Conservation (phyloP, 495 filamentous ascomycete genomes). For the Parmelia sp. region DNA sequence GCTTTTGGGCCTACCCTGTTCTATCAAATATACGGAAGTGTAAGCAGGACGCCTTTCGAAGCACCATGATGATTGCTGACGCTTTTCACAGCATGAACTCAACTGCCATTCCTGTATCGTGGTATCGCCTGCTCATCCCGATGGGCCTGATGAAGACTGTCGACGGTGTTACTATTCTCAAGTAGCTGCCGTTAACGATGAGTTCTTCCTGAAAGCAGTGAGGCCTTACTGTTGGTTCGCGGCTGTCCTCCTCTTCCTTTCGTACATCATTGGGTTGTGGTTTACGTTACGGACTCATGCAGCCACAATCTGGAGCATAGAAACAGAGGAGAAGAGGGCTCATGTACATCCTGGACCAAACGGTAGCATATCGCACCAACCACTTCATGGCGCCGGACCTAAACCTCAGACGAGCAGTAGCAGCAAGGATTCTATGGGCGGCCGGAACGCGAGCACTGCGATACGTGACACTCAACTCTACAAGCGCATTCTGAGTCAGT, state of each 20-base stretch:
- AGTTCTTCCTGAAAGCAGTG: conserved; percentile 83
- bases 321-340: conserved; percentile 76
- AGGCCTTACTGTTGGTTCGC: conserved; percentile 88
- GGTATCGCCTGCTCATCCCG: conserved; percentile 26
- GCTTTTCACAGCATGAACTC: conserved; percentile 67
- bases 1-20: conserved; percentile 98
- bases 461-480: conserved; percentile 85
- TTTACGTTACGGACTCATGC: conserved; percentile 96
- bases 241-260: conserved; percentile 78
- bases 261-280: conserved; percentile 89
- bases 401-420: conserved; percentile 21
- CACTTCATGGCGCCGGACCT: conserved; percentile 16
- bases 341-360: conserved; percentile 32
- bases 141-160: conserved; percentile 57
- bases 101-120: conserved; percentile 73
- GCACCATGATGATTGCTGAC: conserved; percentile 30
- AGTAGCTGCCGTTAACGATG: conserved; percentile 72
- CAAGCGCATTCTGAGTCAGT: conserved; percentile 87
- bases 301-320: conserved; percentile 90
- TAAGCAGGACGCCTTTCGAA: conserved; percentile 39
- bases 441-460: conserved; percentile 29
- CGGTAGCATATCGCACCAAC: conserved; percentile 28
- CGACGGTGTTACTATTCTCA: conserved; percentile 92
- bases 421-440: conserved; percentile 28
- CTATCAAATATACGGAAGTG: conserved; percentile 96